Evolutionary conservation across 2,329 filamentous ascomycete species (phyloP).

Genomic region (Acarospora socialis): DNA sequence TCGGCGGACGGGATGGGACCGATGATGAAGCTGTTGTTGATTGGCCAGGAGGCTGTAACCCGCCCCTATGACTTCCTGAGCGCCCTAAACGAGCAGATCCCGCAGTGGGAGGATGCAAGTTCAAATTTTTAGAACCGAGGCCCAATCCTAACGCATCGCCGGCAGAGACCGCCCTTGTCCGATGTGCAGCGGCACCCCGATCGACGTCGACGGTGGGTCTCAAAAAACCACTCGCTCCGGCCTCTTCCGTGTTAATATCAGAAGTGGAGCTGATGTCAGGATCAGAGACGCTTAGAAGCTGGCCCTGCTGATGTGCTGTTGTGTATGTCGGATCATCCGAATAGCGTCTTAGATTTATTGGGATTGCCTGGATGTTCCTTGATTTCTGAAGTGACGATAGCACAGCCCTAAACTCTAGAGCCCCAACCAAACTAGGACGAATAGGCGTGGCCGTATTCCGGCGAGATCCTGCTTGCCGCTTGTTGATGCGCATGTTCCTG

Average conservation of each 20-base stretch:
- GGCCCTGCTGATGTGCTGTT: constrained; percentile 32
- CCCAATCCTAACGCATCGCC: constrained; percentile 39
- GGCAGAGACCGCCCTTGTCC: constrained; percentile 43
- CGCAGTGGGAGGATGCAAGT: not conserved
- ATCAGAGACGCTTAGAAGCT: constrained; percentile 34
- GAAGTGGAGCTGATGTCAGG: constrained; percentile 20
- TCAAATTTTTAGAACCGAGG: constrained; percentile 28
- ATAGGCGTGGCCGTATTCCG: constrained; percentile 71
- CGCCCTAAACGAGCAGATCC: too few species aligned
- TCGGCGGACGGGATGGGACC: constrained; percentile 23
- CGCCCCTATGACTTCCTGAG: too few species aligned
- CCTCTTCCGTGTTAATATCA: constrained; percentile 9
- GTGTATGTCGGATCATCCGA: constrained; percentile 46
- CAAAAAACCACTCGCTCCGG: constrained; percentile 6
- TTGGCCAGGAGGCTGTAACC: not conserved
- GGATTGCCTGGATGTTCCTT: constrained; percentile 57
- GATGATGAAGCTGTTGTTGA: constrained; percentile 4
- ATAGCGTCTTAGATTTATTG: constrained; percentile 54
- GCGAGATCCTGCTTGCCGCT: constrained; percentile 49
- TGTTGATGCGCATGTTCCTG: constrained; percentile 80
- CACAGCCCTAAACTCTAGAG: constrained; percentile 83
- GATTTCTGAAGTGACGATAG: constrained; percentile 75
- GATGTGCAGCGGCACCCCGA: constrained; percentile 16
- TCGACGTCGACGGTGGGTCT: constrained; percentile 16
- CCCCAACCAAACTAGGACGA: constrained; percentile 81